Evolutionary conservation across 306 rosid species (phyloP), one percentile per base, ranked within the genome.

Genomic region (Chamaecrista fasciculata): DNA sequence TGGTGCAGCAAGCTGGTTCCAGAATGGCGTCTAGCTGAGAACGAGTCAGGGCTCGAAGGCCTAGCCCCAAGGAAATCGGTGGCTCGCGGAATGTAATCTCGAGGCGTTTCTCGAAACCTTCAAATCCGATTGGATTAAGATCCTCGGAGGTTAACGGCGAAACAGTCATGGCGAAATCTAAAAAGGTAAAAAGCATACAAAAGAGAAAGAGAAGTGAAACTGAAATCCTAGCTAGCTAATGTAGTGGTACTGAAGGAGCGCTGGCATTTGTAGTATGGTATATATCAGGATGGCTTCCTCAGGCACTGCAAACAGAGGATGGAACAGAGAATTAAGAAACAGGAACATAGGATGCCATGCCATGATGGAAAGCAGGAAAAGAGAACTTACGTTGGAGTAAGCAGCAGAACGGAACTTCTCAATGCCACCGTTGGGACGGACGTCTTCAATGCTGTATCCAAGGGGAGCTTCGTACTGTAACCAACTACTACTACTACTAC

Each of bases 401-500:
- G 85, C 89, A 77, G 92, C 78, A 75, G 92, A 79, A 68, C 78
- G 63, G 83, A 84, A 86, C 74, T 81, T 86, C 31, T 84, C 61
- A 53, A 83, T 81, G 64, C 85, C 88, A 71, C 88, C 91, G 91
- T 83, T 78, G 0, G 92, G 92, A 42, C 92, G 89, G 81, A 81
- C 79, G 81, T 86, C 89, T 86, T 86, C 89, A 15, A 86, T 77
- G 78, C 78, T 79, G 68, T 86, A 86, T 21, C 89, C 89, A 18
- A 84, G 89, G 23, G 92, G 92, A 75, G 47, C 85, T 77, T 84
- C 85, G 85, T 79, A 86, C 28, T 70, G 71, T 9, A 62, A 69
- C 6, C 58, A 50, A 69, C 73, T 80, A 65, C 75, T 40, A 77
- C 78, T 80, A 43, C 84, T 75, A 69, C 73, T 80, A 65, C 75